phyloP scores from a whole-genome alignment of 75 land plant species.

The Selaginella tamariscina region DNA sequence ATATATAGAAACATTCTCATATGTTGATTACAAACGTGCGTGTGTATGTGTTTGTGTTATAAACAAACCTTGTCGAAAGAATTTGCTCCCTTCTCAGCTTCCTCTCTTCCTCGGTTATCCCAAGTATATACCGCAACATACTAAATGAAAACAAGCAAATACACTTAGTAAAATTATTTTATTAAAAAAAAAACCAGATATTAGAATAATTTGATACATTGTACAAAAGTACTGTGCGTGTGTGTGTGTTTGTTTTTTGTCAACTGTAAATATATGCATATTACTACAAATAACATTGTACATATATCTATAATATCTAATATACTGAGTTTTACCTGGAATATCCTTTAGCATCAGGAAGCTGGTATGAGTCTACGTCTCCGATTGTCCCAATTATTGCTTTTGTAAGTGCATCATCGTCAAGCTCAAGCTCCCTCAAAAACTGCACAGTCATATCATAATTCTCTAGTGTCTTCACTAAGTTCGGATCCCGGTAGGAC shows the following conservation, averaged over 20 bases:
- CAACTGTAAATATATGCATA: too few species aligned
- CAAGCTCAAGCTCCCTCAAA: constrained; percentile 70
- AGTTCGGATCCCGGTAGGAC: constrained; percentile 95
- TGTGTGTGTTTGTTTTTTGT: too few species aligned
- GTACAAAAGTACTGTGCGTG: too few species aligned
- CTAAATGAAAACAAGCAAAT: constrained; percentile 20
- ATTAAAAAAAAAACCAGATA: too few species aligned
- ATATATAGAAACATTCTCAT: background rate
- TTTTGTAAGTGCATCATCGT: constrained; percentile 80
- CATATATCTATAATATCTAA: too few species aligned
- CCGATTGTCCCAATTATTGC: constrained; percentile 98
- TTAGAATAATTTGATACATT: too few species aligned
- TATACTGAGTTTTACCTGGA: constrained; percentile 59
- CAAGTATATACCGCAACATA: constrained; percentile 69
- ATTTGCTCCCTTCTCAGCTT: constrained; percentile 88
- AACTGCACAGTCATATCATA: constrained; percentile 78
- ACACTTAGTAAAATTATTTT: too few species aligned
- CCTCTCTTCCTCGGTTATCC: constrained; percentile 88
- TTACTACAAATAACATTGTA: too few species aligned
- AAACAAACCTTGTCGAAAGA: constrained; percentile 62
- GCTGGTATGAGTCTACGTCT: constrained; percentile 91
- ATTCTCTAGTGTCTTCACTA: constrained; percentile 79
- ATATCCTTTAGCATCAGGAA: constrained; percentile 99
- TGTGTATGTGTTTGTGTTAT: background rate
- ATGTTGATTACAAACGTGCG: background rate